These are phyloP conservation scores for Arthrobotrys conoides DNA, from an alignment of 2,329 filamentous ascomycete genomes.

Conservation along the genomic window DNA sequence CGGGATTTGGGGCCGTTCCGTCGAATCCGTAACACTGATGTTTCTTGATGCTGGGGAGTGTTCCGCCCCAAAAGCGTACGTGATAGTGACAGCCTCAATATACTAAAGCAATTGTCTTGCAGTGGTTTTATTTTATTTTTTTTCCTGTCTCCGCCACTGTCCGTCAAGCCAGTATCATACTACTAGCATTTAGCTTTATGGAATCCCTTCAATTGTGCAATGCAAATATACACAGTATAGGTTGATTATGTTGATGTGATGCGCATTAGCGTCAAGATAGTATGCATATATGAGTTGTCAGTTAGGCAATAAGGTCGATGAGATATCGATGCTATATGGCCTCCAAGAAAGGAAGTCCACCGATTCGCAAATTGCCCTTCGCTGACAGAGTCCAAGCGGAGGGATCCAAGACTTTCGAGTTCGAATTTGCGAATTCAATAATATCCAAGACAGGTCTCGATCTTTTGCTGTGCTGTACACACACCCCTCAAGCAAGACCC, in stretches of 20 bases:
- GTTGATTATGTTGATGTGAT: slow-evolving; percentile 38
- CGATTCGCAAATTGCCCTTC: slow-evolving; percentile 35
- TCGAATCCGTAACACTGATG: slow-evolving; percentile 10
- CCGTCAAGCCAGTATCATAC: slow-evolving; percentile 47
- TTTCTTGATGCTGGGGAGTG: background rate
- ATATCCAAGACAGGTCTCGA: slow-evolving; percentile 48
- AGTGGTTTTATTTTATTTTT: background rate
- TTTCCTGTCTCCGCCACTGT: background rate
- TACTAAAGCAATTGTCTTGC: slow-evolving; percentile 13
- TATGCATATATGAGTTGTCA: slow-evolving; percentile 55
- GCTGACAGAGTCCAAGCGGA: slow-evolving; percentile 12
- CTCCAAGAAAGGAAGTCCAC: slow-evolving; percentile 41
- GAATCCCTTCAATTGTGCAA: slow-evolving; percentile 7
- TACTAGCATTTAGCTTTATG: background rate
- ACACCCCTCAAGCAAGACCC: background rate
- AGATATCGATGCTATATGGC: slow-evolving; percentile 29
- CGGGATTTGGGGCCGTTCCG: slow-evolving; percentile 24
- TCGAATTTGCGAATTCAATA: slow-evolving; percentile 40
- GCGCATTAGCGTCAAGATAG: slow-evolving; percentile 59
- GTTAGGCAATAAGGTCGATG: slow-evolving; percentile 29
- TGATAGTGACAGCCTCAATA: slow-evolving; percentile 39
- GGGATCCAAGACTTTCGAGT: slow-evolving; percentile 19
- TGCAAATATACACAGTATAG: too few relatives aligned
- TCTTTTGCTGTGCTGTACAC: slow-evolving; percentile 49
- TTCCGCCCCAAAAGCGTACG: slow-evolving; percentile 30